Conservation (phyloP, 1,139 yeast genomes). For the Zygoascus sp. region DNA sequence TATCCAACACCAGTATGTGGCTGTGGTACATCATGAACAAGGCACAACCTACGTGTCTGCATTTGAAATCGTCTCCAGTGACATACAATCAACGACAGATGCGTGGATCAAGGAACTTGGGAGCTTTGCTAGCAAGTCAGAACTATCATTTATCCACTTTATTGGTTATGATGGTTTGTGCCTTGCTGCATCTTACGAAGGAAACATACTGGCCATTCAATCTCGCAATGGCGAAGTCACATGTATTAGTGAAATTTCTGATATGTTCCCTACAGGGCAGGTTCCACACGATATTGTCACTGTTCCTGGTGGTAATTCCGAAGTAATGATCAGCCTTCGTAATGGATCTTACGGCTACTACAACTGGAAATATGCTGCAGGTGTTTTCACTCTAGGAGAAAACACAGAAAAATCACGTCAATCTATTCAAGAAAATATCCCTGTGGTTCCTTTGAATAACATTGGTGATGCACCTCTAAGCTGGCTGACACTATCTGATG, state of each 20-base stretch:
- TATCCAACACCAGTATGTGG: not conserved
- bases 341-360: constrained; percentile 3
- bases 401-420: not conserved
- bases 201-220: not conserved
- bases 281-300: constrained; percentile 5
- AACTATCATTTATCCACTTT: not conserved
- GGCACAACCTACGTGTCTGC: not conserved
- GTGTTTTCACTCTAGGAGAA: not conserved
- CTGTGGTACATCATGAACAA: not conserved
- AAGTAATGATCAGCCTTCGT: constrained; percentile 1
- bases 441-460: not conserved
- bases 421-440: not conserved
- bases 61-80: not conserved
- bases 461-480: constrained; percentile 7
- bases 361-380: not conserved
- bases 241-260: not conserved
- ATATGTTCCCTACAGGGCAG: not conserved
- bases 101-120: not conserved
- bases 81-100: not conserved
- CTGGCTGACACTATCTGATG: not conserved
- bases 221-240: not conserved
- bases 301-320: not conserved
- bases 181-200: constrained; percentile 5
- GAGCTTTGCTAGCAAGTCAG: not conserved
- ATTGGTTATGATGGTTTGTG: not conserved